These are phyloP conservation scores for Wallacemonas sp. DNA, from an alignment of 208 protist genomes.

Conservation along the genomic window DNA sequence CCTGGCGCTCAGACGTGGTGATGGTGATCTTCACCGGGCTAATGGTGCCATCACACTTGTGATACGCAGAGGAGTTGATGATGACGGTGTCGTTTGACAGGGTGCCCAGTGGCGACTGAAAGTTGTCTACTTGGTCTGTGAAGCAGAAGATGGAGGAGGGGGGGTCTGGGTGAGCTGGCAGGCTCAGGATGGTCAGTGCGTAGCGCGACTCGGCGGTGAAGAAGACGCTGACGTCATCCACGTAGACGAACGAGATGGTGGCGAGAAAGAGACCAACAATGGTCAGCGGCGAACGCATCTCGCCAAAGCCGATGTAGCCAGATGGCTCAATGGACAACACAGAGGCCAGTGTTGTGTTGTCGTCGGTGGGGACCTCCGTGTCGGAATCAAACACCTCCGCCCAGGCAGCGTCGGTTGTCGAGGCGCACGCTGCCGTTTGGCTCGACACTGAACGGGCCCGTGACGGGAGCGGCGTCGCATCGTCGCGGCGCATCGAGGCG, in stretches of 20 bases:
- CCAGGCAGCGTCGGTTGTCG: too few species aligned
- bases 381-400: too few species aligned
- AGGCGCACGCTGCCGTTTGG: too few species aligned
- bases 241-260: conserved; percentile 12
- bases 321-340: conserved; percentile 34
- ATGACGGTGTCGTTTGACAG: neutral
- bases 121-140: neutral
- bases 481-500: too few species aligned
- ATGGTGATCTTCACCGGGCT: conserved; percentile 23
- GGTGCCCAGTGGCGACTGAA: neutral
- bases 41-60: neutral
- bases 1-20: neutral
- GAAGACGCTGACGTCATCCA: conserved; percentile 30
- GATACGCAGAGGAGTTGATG: conserved; percentile 7
- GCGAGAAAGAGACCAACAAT: conserved; percentile 32
- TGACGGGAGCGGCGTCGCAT: too few species aligned
- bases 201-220: conserved; percentile 23
- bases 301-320: conserved; percentile 39
- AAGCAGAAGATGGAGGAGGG: conserved; percentile 15
- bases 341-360: neutral
- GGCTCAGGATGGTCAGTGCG: conserved; percentile 18
- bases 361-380: too few species aligned
- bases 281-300: conserved; percentile 28
- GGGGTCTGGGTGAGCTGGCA: conserved; percentile 26
- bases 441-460: too few species aligned